Percentiles rank a stretch among this genome's conserved stretches.
Evolutionary conservation across 306 rosid genomes (phyloP).

Genomic region (Cyamopsis tetragonoloba): DNA sequence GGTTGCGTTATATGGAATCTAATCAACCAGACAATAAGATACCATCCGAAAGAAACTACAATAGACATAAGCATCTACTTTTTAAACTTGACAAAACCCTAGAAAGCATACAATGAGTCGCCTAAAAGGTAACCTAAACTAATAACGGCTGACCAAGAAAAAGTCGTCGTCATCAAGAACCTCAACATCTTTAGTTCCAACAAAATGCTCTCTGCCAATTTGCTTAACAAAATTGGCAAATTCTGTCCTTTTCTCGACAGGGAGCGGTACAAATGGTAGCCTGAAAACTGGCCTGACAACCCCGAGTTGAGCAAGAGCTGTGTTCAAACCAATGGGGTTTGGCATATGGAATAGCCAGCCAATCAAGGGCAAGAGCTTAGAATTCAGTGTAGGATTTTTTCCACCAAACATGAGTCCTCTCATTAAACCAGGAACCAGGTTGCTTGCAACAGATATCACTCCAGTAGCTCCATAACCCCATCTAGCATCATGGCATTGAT

Average conservation of each 20-base stretch:
- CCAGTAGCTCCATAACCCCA: constrained; percentile 94
- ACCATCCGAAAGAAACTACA: no score
- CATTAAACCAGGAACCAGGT: constrained; percentile 83
- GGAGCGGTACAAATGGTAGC: constrained; percentile 91
- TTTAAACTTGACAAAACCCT: neutral
- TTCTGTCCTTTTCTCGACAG: constrained; percentile 61
- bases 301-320: constrained; percentile 97
- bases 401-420: constrained; percentile 69
- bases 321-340: constrained; percentile 83
- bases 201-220: constrained; percentile 82
- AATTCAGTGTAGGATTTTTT: constrained; percentile 52
- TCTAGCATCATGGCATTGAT: constrained; percentile 88
- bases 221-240: constrained; percentile 68
- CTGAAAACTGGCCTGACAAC: constrained; percentile 88
- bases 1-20: no score
- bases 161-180: constrained; percentile 74
- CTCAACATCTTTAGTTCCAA: constrained; percentile 63
- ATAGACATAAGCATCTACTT: constrained; percentile 17
- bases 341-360: constrained; percentile 90
- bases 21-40: no score
- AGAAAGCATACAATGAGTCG: constrained; percentile 14
- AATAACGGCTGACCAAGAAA: constrained; percentile 60
- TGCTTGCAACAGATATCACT: constrained; percentile 86
- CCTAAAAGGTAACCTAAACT: constrained; percentile 19
- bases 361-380: constrained; percentile 68